These are phyloP conservation scores for Nemania sp. DNA, from an alignment of 2,329 filamentous ascomycete species.

Conservation along the genomic window DNA sequence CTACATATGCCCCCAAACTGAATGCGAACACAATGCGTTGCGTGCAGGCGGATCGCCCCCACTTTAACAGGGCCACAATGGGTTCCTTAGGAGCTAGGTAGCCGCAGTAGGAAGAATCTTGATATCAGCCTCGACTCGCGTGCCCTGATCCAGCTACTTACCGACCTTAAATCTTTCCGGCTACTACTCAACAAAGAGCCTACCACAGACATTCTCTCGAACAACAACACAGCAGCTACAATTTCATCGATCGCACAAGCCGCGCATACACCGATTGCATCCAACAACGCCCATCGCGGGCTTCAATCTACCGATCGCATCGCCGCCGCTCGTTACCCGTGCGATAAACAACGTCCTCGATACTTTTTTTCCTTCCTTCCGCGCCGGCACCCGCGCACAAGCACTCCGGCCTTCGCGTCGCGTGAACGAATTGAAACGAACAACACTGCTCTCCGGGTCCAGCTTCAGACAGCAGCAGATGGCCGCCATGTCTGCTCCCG, in stretches of 20 bases:
- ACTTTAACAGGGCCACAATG: too few species aligned
- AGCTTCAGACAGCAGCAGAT: too few species aligned
- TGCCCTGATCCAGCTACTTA: background rate
- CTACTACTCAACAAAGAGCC: too few species aligned
- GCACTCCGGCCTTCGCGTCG: too few species aligned
- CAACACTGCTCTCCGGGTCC: too few species aligned
- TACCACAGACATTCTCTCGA: too few species aligned
- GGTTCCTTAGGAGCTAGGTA: background rate
- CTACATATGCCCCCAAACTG: too few species aligned
- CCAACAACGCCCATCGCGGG: conserved; percentile 1
- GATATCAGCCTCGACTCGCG: conserved; percentile 14
- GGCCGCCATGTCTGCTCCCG: conserved; percentile 25
- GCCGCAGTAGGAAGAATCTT: background rate
- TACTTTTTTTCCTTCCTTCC: too few species aligned
- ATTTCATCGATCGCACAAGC: background rate
- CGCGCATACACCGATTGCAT: background rate
- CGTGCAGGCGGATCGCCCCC: too few species aligned
- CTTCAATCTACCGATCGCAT: conserved; percentile 18
- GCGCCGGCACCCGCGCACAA: too few species aligned
- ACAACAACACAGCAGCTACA: conserved; percentile 5
- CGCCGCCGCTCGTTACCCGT: conserved; percentile 12
- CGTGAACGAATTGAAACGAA: too few species aligned
- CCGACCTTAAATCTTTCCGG: background rate
- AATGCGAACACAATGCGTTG: too few species aligned
- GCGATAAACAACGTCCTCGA: background rate